Evolutionary conservation across 2,329 filamentous ascomycete species (phyloP), one percentile per base, ranked within the genome.

Genomic region (Diaporthe eres): DNA sequence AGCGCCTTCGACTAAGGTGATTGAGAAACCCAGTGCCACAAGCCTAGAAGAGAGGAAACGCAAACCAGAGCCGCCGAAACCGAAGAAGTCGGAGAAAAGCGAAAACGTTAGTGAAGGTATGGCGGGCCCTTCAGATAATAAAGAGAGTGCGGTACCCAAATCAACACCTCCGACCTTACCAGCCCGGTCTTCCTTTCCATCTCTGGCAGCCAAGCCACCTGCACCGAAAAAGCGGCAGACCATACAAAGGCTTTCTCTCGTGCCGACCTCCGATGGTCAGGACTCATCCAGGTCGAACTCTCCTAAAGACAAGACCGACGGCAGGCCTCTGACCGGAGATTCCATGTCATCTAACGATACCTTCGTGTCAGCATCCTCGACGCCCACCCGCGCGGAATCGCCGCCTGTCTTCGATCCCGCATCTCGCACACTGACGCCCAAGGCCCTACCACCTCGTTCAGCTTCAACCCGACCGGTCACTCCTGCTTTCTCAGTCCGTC

Each of bases 311-410:
- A 58, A 51, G 22, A 17, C 57, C 7, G 70, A 67, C 25, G 71
- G 39, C 3, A 74, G 76, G 49, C 78, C 77, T 10, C 53, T 75
- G 17, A 81, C 80, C 2, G 76, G 77, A 37, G 77, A 80, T 51
- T 85, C 85, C 4, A 80, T 78, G 7, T 87, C 85, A 6, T 88
- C 87, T 4, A 80, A 87, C 77, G 87, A 88, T 72, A 88, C 85
- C 0, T 89, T 89, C 77, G 86, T 84, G 71, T 82, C 85, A 44
- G 80, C 82, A 58, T 82, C 83, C 55, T 83, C 82, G 31, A 76
- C 78, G 49, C 78, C 70, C 12, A 71, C 70, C 15, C 63, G 74
- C 17, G 71, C 68, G 17, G 74, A 75, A 17, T 71, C 70, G 49
- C 74, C 68, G 42, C 68, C 76, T n/a, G 31, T 70, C 22, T 57